Evolutionary conservation across 441 rosid species (phyloP).

Genomic region (Geranium incanum): DNA sequence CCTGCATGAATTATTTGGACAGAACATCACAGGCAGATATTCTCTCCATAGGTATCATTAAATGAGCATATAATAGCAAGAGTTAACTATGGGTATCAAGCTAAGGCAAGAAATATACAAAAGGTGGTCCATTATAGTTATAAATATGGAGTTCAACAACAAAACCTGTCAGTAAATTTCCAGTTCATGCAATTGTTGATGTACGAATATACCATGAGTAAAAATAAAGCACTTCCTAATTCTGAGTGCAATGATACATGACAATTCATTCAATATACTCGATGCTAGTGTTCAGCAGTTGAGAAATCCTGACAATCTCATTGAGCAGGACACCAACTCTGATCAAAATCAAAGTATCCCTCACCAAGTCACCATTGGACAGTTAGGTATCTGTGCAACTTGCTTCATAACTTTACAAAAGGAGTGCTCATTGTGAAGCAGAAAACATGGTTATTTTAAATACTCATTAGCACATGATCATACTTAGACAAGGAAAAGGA

Average conservation of each 20-base stretch:
- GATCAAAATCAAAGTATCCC: background rate
- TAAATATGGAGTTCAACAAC: background rate
- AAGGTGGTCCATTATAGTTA: constrained; percentile 3
- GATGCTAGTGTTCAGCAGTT: background rate
- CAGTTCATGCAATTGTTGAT: background rate
- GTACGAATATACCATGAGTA: background rate
- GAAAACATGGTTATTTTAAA: background rate
- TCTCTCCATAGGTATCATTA: background rate
- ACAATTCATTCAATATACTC: background rate
- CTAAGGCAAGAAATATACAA: background rate
- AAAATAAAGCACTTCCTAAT: background rate
- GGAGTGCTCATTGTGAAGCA: background rate
- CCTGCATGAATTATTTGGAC: constrained; percentile 40
- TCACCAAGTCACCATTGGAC: background rate
- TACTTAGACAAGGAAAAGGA: background rate
- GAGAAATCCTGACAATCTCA: background rate
- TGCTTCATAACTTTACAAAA: background rate
- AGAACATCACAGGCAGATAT: constrained; percentile 1
- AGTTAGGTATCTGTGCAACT: background rate
- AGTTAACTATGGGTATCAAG: background rate
- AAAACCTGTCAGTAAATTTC: background rate
- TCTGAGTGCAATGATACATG: background rate
- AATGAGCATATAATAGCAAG: background rate
- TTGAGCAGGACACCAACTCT: constrained; percentile 2
- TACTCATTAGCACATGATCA: background rate